phyloP scores from a whole-genome alignment of 116 monocot species.

The Thalassia testudinum region DNA sequence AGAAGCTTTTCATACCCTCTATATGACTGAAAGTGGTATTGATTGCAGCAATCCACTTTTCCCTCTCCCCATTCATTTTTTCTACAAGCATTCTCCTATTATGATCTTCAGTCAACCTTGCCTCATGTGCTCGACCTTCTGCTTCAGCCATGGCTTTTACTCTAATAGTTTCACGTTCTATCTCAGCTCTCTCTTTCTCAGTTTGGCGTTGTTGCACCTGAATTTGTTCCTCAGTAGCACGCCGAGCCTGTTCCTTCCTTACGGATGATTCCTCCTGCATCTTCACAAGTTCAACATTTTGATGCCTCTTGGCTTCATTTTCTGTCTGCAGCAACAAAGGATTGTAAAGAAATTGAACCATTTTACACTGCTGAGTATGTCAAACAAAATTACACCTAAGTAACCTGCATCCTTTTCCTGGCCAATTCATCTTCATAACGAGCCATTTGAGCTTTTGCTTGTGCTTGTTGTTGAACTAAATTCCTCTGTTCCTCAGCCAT shows the following conservation, averaged over 20 bases:
- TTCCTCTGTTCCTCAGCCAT: slow-evolving; percentile 70
- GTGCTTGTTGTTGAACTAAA: slow-evolving; percentile 70
- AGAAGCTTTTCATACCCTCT: slow-evolving; percentile 43
- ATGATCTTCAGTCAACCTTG: slow-evolving; percentile 37
- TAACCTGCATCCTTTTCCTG: slow-evolving; percentile 88
- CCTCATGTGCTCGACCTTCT: slow-evolving; percentile 35
- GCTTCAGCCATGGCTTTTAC: slow-evolving; percentile 43
- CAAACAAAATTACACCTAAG: not conserved
- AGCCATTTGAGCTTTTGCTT: slow-evolving; percentile 75
- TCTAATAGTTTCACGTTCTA: slow-evolving; percentile 30
- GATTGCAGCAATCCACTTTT: slow-evolving; percentile 90
- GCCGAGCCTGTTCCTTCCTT: slow-evolving; percentile 34
- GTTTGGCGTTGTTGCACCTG: slow-evolving; percentile 43
- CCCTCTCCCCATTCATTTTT: slow-evolving; percentile 63
- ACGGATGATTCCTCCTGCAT: slow-evolving; percentile 81
- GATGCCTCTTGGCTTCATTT: slow-evolving; percentile 61
- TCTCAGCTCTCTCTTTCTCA: slow-evolving; percentile 35
- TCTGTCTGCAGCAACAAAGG: slow-evolving; percentile 36
- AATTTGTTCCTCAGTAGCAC: slow-evolving; percentile 44
- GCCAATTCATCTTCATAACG: slow-evolving; percentile 92
- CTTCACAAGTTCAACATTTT: slow-evolving; percentile 79
- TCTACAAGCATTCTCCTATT: slow-evolving; percentile 70
- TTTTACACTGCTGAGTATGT: too few relatives aligned
- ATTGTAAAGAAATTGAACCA: too few relatives aligned
- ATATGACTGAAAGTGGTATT: slow-evolving; percentile 90